Evolutionary conservation across 2,329 filamentous ascomycete genomes (phyloP).

Genomic region (Colletotrichum gigasporum): DNA sequence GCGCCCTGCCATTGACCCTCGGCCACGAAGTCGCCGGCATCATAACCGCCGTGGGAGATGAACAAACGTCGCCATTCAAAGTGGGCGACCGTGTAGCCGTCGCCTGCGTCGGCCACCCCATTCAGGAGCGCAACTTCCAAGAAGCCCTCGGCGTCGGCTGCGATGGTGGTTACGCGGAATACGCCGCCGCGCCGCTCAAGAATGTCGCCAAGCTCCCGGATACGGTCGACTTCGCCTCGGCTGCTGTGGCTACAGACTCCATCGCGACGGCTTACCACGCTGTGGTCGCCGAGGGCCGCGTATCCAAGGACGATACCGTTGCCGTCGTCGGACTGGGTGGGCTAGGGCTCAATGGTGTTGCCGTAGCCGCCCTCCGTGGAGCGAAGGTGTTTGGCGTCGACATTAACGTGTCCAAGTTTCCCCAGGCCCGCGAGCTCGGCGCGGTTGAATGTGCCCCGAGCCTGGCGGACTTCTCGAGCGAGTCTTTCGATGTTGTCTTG

Average conservation of each 20-base stretch:
- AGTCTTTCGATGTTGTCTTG: conserved; percentile 18
- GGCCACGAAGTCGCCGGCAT: conserved; percentile 25
- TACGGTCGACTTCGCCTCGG: background rate
- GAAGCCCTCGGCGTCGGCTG: conserved; percentile 19
- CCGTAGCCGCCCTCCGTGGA: conserved; percentile 4
- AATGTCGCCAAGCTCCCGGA: conserved; percentile 12
- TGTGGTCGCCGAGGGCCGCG: conserved; percentile 22
- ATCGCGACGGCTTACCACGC: conserved; percentile 23
- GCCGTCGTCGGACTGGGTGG: conserved; percentile 24
- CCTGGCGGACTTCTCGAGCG: background rate
- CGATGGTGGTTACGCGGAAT: conserved; percentile 24
- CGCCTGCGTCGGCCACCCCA: conserved; percentile 22
- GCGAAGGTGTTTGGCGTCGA: conserved; percentile 19
- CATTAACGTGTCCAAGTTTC: conserved; percentile 5
- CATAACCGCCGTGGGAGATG: background rate
- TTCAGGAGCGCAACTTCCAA: conserved; percentile 4
- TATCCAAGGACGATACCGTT: background rate
- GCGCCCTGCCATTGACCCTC: conserved; percentile 6
- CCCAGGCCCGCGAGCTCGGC: background rate
- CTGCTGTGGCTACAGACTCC: conserved; percentile 21
- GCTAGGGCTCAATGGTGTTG: conserved; percentile 16
- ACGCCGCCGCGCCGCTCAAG: conserved; percentile 2
- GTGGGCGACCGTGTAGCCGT: conserved; percentile 19
- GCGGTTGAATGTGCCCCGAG: background rate
- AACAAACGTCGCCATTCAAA: background rate